Evolutionary conservation across 768 basidiomycete species (phyloP), one percentile per base, ranked within the genome.

Genomic region (Mycena albidolilacea): DNA sequence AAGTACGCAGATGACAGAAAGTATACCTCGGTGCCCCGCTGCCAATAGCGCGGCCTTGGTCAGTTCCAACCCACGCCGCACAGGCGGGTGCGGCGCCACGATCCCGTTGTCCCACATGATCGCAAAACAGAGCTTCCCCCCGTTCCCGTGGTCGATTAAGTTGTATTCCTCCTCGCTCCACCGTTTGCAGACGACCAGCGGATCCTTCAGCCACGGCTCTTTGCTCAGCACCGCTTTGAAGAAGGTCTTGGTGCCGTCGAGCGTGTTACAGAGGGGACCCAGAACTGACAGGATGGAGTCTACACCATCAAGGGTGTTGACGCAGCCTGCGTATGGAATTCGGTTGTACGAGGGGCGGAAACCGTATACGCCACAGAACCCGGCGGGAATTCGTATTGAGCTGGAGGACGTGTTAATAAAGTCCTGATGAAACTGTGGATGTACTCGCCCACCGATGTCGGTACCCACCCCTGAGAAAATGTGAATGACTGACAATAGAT

Each of bases 281-380:
- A 95, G 84, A 38, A 95, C 92, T 3, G 93, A 93, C 5, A 84
- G 83, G 37, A 94, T 77, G 17, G 91, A 89, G 71, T 95, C 93
- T 78, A 92, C 90, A 23, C 95, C 95, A 79, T 91, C 87, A 30
- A 90, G 78, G 2, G 90, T 87, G 80, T 92, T 94, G 4, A 86
- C 82, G 7, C 89, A 88, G 23, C 91, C 90, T 21, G 84, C 82
- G 77, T 92, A 95, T 0, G 95, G 95, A 2, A 95, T 81, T 30
- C 95, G 89, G 48, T 88, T 84, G 75, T 86, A 93, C 19, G 91
- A 92, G 0, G 93, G 93, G 7, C 91, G 87, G 35, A 96, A 82
- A 10, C 90, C 91, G 79, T 95, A 97, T 9, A 92, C 74, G 1
- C 92, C 93, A 76, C 89, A 89, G 75, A 93, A 90, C 0, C 86